Base-by-base conservation (phyloP, 2,329 filamentous ascomycete species). In the Sclerotinia minor region DNA sequence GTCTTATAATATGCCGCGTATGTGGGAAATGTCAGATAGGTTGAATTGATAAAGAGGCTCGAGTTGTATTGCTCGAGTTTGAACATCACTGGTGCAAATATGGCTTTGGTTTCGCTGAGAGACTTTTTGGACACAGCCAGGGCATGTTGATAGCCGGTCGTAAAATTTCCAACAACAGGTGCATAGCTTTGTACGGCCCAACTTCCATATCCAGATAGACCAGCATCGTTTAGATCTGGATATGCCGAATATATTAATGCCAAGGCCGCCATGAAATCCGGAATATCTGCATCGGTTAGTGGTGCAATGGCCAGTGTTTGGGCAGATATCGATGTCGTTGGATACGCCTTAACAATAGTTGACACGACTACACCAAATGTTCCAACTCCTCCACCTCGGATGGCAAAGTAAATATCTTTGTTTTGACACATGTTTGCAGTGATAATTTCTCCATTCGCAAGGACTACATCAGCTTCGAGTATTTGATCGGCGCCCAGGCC, bases 401-500 rank as follows among this genome's bases (percentile, higher is more conserved):
- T 69, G 0, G 78, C 77, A 73, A 75, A 78, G 72, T 76, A 79
- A 8, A 79, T 71, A 55, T 79, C 76, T 0, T 61, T 41, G 54
- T 78, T 67, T 5, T 73, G 64, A 2, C 60, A 68, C 5, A 49
- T 69, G 15, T 67, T 75, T 2, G 72, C 77, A 8, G 69, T 73
- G n/a, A 79, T 65, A 8, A 76, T 72, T 6, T 69, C 72, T 1
- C 76, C 70, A 44, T 57, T 65, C 35, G 60, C 63, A n/a, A 70
- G 63, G 3, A 70, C 69, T 5, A 72, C 57, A 38, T 71, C 50
- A 29, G 77, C 76, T 67, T 81, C 79, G 47, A 83, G 78, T 1
- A 80, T 76, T 70, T 83, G 79, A 69, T 83, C 81, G 0, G 79
- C 78, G 1, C 76, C 80, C 17, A 83, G 75, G 3, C 81, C 81